Evolutionary conservation across 306 rosid genomes (phyloP).

Genomic region (Echinosophora koreensis): DNA sequence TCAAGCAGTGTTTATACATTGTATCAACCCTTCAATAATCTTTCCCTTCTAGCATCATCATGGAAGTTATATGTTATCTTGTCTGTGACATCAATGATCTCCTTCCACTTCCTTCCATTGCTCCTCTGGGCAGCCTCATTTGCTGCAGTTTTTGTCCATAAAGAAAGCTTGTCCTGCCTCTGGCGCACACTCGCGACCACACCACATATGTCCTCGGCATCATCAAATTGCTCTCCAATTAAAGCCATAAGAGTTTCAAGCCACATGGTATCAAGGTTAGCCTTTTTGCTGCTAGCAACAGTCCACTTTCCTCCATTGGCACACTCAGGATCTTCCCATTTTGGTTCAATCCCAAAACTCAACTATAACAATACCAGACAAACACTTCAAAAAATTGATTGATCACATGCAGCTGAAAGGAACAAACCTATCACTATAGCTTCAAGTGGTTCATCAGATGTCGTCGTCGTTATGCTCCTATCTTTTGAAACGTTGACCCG

Average conservation of each 20-base stretch:
- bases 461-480: no score
- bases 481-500: no score
- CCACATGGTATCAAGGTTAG: slow-evolving; percentile 86
- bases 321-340: no score
- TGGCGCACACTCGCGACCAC: slow-evolving; percentile 95
- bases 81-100: slow-evolving; percentile 75
- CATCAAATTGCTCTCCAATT: slow-evolving; percentile 96
- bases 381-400: no score
- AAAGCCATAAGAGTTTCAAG: slow-evolving; percentile 97
- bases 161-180: slow-evolving; percentile 89
- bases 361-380: no score
- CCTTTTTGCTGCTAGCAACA: slow-evolving; percentile 68
- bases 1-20: slow-evolving; percentile 52
- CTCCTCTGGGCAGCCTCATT: slow-evolving; percentile 96
- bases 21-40: slow-evolving; percentile 78
- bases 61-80: slow-evolving; percentile 80
- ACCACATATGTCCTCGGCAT: slow-evolving; percentile 90
- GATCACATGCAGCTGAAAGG: no score
- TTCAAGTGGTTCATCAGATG: no score
- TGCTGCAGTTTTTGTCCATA: slow-evolving; percentile 95
- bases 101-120: slow-evolving; percentile 99
- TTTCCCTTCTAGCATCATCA: slow-evolving; percentile 79
- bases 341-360: no score
- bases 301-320: no score
- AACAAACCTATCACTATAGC: no score